Evolutionary conservation across 2,329 filamentous ascomycete species (phyloP).

Genomic region (Alternaria panax): DNA sequence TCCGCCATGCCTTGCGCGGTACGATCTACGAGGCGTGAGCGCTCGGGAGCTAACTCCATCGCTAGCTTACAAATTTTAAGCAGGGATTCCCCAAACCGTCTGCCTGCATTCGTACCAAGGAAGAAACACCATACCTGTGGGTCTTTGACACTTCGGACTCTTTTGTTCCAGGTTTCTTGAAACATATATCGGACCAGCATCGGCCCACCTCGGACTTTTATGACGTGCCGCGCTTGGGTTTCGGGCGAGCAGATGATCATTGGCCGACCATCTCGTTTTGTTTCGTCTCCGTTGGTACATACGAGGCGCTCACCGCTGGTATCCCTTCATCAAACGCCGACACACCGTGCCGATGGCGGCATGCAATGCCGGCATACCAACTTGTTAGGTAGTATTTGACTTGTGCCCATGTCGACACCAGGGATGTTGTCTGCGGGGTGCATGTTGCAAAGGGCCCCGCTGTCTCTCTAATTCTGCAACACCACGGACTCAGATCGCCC

Average conservation of each 20-base stretch:
- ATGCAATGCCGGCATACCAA: constrained; percentile 6
- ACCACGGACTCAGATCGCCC: constrained; percentile 6
- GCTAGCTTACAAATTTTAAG: constrained; percentile 12
- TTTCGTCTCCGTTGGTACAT: constrained; percentile 6
- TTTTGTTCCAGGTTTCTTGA: constrained; percentile 10
- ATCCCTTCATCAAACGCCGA: constrained; percentile 7
- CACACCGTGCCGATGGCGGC: constrained; percentile 2
- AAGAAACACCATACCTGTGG: constrained; percentile 10
- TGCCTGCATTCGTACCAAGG: constrained; percentile 2
- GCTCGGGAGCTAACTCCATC: constrained; percentile 13
- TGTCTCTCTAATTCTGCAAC: constrained; percentile 10
- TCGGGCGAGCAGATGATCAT: constrained; percentile 1
- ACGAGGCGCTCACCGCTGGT: constrained; percentile 20
- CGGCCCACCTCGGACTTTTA: constrained; percentile 6
- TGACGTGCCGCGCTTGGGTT: neutral
- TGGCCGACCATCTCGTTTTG: constrained; percentile 6
- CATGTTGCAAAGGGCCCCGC: constrained; percentile 11
- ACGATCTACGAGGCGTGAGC: constrained; percentile 14
- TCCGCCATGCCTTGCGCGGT: constrained; percentile 5
- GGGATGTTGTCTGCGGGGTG: constrained; percentile 7
- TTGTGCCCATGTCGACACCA: constrained; percentile 3
- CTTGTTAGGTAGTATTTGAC: neutral
- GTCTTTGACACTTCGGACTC: constrained; percentile 4
- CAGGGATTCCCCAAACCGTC: constrained; percentile 15
- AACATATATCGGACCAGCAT: constrained; percentile 6